Evolutionary conservation across 2,329 filamentous ascomycete species (phyloP).

Genomic region (Calonectria fujianensis): DNA sequence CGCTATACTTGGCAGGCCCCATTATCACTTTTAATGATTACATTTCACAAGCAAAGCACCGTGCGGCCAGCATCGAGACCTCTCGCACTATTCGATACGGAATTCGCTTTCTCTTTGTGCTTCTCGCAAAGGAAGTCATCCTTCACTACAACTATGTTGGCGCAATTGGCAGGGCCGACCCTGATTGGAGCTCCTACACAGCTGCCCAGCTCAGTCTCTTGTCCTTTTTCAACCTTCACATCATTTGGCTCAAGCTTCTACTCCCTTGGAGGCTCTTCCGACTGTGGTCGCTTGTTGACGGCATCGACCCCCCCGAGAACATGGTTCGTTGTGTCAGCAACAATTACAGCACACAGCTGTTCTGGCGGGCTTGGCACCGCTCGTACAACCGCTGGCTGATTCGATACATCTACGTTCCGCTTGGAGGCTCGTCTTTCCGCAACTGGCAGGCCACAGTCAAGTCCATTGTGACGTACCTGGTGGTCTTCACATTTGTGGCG

Average conservation of each 20-base stretch:
- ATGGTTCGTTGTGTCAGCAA: slow-evolving; percentile 98
- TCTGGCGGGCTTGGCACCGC: slow-evolving; percentile 98
- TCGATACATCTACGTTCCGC: slow-evolving; percentile 93
- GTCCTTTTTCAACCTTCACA: slow-evolving; percentile 95
- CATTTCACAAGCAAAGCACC: slow-evolving; percentile 88
- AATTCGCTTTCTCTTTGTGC: slow-evolving; percentile 85
- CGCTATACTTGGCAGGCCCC: slow-evolving; percentile 92
- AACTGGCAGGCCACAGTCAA: slow-evolving; percentile 68
- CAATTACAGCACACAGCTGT: slow-evolving; percentile 92
- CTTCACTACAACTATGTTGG: slow-evolving; percentile 95
- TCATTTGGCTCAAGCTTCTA: slow-evolving; percentile 98
- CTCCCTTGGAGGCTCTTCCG: slow-evolving; percentile 99
- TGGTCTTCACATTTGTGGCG: slow-evolving; percentile 97
- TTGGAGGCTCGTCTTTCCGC: slow-evolving; percentile 81
- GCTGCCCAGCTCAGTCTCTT: slow-evolving; percentile 92
- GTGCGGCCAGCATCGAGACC: slow-evolving; percentile 80
- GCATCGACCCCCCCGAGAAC: slow-evolving; percentile 96
- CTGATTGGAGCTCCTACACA: slow-evolving; percentile 88
- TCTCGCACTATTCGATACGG: slow-evolving; percentile 86
- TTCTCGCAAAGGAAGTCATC: slow-evolving; percentile 93
- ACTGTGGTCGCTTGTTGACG: slow-evolving; percentile 93
- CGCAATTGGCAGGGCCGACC: slow-evolving; percentile 88
- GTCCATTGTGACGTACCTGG: slow-evolving; percentile 83
- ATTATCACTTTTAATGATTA: slow-evolving; percentile 99
- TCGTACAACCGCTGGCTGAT: slow-evolving; percentile 96